Percentiles rank a stretch among this genome's conserved stretches.
Evolutionary conservation across 73 alveolate genomes (phyloP).

Genomic region (Diophrys appendiculata): DNA sequence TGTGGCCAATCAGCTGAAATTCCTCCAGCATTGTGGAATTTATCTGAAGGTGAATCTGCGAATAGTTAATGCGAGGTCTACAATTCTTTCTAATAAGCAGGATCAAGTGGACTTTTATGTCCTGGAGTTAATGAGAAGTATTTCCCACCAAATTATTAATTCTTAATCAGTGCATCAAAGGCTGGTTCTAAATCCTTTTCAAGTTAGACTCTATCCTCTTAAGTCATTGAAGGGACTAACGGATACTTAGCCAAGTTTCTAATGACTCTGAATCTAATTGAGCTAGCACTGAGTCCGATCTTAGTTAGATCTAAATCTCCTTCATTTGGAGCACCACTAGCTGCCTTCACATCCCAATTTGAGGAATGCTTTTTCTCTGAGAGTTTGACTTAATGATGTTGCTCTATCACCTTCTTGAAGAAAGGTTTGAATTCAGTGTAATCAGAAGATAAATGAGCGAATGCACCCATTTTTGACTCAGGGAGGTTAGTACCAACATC

Average conservation of each 20-base stretch:
- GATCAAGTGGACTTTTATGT: not conserved
- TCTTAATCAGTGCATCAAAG: not conserved
- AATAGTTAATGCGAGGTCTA: not conserved
- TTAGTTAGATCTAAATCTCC: not conserved
- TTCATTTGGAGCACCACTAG: not conserved
- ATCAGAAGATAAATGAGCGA: not conserved
- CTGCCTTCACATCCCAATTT: not conserved
- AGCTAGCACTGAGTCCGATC: not conserved
- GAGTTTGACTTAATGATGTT: not conserved
- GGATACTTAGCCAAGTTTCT: constrained; percentile 44
- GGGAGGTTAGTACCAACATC: not conserved
- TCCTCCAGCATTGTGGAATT: not conserved
- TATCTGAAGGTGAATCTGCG: not conserved
- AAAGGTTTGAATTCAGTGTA: not conserved
- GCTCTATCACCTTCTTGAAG: not conserved
- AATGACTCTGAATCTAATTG: constrained; percentile 7
- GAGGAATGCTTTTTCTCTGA: not conserved
- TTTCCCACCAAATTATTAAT: not conserved
- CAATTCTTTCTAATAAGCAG: not conserved
- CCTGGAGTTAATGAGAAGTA: not conserved
- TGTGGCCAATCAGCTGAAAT: constrained; percentile 19
- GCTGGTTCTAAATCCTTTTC: not conserved
- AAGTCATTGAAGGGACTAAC: constrained; percentile 29
- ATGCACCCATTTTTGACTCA: not conserved
- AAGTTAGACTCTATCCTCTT: constrained; percentile 3